Evolutionary conservation across 2,329 filamentous ascomycete genomes (phyloP), one percentile per base, ranked within the genome.

Genomic region (Diaporthe ampelina): DNA sequence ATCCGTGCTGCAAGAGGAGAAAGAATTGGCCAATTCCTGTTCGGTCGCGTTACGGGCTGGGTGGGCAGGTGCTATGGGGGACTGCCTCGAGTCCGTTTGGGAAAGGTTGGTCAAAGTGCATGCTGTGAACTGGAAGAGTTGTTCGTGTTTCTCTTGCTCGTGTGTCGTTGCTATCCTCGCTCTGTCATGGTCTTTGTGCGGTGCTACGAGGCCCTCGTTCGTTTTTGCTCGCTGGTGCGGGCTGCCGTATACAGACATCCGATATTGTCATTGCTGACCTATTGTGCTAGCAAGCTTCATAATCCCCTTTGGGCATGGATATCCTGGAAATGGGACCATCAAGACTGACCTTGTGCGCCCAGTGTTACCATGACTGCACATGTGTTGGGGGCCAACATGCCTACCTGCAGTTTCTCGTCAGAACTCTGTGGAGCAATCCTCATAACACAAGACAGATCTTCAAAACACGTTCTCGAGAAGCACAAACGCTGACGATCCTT

Each of bases 11-110:
- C 63, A 21, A 9, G 26, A 52, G 29, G 63, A 15, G 40, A 26
- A 67, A 37, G 45, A 52, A n/a, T 67, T 67, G 63, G 45, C 63
- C 45, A 67, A 67, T 67, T 67, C 45, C 21, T 21, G 17, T 21
- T 15, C 15, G 45, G 43, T 24, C 40, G 61, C 29, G 43, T 67
- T 50, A 52, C 61, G n/a, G 32, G 29, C 45, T 67, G 26, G 26
- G 17, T 35, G 4, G 43, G 59, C 40, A 32, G 13, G 45, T 50
- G 43, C 5, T 29, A 67, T 67, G 45, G 21, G 21, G 43, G 43
- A 67, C 61, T 29, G 45, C 45, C 29, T 52, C 63, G 63, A 67
- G 63, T 67, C 63, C 63, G 35, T 37, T 50, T 65, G 21, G 24
- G 43, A 11, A 48, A 40, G 45, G 45, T 2, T 52, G 48, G 48